Evolutionary conservation across 441 rosid species (phyloP), one percentile per base, ranked within the genome.

Genomic region (Arabidopsis hybrid): DNA sequence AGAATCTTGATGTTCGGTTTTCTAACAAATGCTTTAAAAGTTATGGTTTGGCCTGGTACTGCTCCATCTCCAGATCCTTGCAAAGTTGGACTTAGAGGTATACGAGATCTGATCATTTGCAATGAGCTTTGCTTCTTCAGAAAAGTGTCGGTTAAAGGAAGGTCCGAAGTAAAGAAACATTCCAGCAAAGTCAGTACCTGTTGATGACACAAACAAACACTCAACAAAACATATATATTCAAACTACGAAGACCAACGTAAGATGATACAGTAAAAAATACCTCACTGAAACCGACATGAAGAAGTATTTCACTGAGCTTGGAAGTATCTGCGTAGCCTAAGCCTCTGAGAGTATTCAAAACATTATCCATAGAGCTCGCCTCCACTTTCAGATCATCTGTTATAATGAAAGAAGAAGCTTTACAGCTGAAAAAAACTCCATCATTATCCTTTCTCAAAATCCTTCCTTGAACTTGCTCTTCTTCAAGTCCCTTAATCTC

Each of bases 81-180:
- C 35, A 67, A 11, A 4, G 9, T 6, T 35, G 21, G 51, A 40
- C n/a, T 18, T 11, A 34, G 11, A 4, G 6, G 49, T 60, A 39
- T 21, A 60, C 6, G 2, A 10, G 34, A 18, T 18, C 35, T 18
- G 9, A 32, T 60, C 14, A 49, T 18, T 7, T n/a, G 16, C 49
- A 53, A 0, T 18, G 47, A 32, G n/a, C 60, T 34, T 3, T 35
- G 61, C n/a, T 67, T 67, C 72, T 11, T 67, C 38, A 67, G n/a
- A 39, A 67, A 67, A 3, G 50, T 21, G 36, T 67, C 72, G 10
- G 72, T 67, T 36, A 67, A 52, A n/a, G 72, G 47, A 51, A 17
- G 9, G 4, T 67, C 38, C 14, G 72, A 67, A 51, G 61, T 35
- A 2, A 67, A 52, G 7, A 40, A 67, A 36, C 38, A 55, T 39